These are phyloP conservation scores for Populus tomentosa DNA, from an alignment of 441 rosid genomes.

Conservation along the genomic window DNA sequence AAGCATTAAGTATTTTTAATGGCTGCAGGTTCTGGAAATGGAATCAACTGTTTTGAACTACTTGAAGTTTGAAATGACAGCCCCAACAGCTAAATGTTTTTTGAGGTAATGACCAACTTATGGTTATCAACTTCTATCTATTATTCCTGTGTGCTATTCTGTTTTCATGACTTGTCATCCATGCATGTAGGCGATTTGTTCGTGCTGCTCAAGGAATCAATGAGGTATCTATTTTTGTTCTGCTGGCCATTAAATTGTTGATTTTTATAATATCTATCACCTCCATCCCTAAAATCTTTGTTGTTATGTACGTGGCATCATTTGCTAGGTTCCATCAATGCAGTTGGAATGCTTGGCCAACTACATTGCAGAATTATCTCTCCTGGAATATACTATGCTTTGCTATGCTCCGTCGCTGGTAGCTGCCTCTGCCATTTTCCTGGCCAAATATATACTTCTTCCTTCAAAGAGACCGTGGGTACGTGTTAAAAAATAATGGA, in stretches of 20 bases:
- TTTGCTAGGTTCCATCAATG: constrained; percentile 56
- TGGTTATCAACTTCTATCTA: background rate
- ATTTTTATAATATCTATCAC: background rate
- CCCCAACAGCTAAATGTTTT: constrained; percentile 74
- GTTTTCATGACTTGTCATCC: constrained; percentile 14
- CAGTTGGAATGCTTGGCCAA: constrained; percentile 78
- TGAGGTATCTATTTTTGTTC: constrained; percentile 49
- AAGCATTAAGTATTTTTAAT: background rate
- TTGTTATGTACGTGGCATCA: background rate
- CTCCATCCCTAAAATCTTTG: background rate
- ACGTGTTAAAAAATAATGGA: constrained; percentile 46
- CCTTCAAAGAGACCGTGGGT: constrained; percentile 28
- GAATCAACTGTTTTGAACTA: constrained; percentile 78
- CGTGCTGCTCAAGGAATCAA: constrained; percentile 76
- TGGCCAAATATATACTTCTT: constrained; percentile 60
- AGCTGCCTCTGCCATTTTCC: constrained; percentile 83
- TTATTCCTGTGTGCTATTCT: background rate
- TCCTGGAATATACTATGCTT: constrained; percentile 78
- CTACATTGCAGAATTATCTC: constrained; percentile 70
- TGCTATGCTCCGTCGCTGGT: constrained; percentile 69
- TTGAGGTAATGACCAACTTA: constrained; percentile 39
- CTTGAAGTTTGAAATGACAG: constrained; percentile 88
- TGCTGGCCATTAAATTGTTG: background rate
- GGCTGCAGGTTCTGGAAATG: constrained; percentile 77
- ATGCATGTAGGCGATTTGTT: constrained; percentile 63